Evolutionary conservation across 768 basidiomycete species (phyloP), one percentile per base, ranked within the genome.

Genomic region (Termitomyces sp.): DNA sequence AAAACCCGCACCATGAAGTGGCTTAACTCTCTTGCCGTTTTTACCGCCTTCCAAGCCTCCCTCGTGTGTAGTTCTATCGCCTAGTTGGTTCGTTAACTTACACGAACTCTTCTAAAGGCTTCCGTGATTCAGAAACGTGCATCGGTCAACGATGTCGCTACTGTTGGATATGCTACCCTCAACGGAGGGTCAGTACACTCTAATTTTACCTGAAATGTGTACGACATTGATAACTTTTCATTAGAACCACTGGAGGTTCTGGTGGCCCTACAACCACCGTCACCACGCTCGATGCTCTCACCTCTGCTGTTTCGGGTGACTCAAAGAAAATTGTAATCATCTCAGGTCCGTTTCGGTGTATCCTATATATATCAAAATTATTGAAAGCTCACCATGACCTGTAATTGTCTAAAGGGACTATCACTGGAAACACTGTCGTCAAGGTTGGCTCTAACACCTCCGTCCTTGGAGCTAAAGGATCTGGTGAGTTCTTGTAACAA

Each of bases 231-330:
- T 53, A n/a, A 21, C 50, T 9, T 19, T 37, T 31, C 19, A 41
- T 33, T 44, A 77, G 78, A 21, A 79, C 78, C 2, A 68, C 72
- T 31, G 78, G 77, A 17, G 78, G 78, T 35, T 72, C 69, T 37
- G 78, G 77, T 35, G 77, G 77, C 12, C 59, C 75, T 7, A 65
- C 68, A 11, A 78, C 75, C 33, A 78, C 75, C 21, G 78, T 79
- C 19, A 68, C 73, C 40, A 73, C 72, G 28, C 70, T 79, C 26
- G 70, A 62, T 43, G 75, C 70, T 8, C 65, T 78, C 23, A 78
- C 74, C 11, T 45, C 69, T 30, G 77, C 77, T 48, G 75, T 78
- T 8, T 53, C 69, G 19, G 77, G 77, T n/a, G 62, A 61, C 60
- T 66, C 68, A 19, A 73, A 72, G 59, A 77, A 76, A 63, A 70